Base-by-base conservation (phyloP, 176 grass and related monocot species). In the Oryza longistaminata region DNA sequence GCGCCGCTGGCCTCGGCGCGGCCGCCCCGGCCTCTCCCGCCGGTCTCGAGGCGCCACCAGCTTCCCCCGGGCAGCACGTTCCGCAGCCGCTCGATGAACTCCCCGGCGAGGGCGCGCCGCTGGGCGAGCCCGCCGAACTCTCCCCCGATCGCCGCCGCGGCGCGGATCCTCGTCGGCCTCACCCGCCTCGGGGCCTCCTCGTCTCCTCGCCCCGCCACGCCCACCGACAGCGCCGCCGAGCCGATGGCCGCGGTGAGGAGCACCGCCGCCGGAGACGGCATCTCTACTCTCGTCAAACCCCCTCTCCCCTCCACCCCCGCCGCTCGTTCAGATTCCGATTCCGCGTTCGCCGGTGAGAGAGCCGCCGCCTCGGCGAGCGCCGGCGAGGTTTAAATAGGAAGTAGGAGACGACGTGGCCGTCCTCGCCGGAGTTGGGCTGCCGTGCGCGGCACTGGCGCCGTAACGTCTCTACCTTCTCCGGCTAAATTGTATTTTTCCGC, bases 1-100 rank as follows among this genome's bases (percentile, higher is more conserved):
- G 92, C 46, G 83, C 93, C 76, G 87, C 87, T 86, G 21, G 80
- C 88, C 84, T 86, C 83, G 82, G 81, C 80, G 53, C 83, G 77
- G 9, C 42, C 79, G 5, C 17, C 77, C 78, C 86, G 17, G 68
- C 75, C 40, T 76, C 82, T n/a, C 3, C 88, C 93, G 40, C 84
- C 85, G n/a, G 90, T 77, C 76, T 95, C 96, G 14, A 98, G 88
- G 50, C 93, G 90, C 96, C 96, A 95, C 96, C 96, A 98, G 42
- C 78, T 92, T 10, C 96, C 96, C 3, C 96, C 96, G 16, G 96
- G 93, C 3, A 95, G 74, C 29, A 98, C 83, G 85, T 90, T 90
- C 44, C 82, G 70, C 70, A 94, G 61, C 12, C 85, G 85, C 46
- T 76, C 88, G 49, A 92, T 82, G 75, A 98, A 85, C 77, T 89